Evolutionary conservation across 768 basidiomycete species (phyloP).

Genomic region (Sarcodon aspratus): DNA sequence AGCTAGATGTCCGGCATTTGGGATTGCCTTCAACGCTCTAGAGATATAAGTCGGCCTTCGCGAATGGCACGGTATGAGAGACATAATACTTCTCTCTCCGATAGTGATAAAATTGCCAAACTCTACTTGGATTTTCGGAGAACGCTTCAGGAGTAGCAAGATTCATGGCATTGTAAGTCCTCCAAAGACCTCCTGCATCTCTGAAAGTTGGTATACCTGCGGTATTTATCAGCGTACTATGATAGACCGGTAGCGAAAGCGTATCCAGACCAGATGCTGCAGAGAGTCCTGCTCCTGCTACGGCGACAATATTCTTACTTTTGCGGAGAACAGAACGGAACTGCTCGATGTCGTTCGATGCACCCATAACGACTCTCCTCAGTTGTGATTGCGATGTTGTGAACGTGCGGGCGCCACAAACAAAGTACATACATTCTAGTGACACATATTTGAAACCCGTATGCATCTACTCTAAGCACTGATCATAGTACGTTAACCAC

Average conservation of each 20-base stretch:
- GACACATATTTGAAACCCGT: too few relatives aligned
- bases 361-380: too few relatives aligned
- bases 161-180: constrained; percentile 34
- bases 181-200: constrained; percentile 40
- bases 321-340: constrained; percentile 12
- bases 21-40: constrained; percentile 35
- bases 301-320: constrained; percentile 26
- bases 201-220: constrained; percentile 35
- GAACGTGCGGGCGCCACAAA: too few relatives aligned
- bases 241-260: constrained; percentile 4
- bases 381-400: too few relatives aligned
- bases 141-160: constrained; percentile 48
- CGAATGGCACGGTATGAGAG: not conserved
- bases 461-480: too few relatives aligned
- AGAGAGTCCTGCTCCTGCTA: constrained; percentile 52
- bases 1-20: constrained; percentile 46
- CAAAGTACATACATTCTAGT: too few relatives aligned
- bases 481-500: too few relatives aligned
- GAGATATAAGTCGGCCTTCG: not conserved
- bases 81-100: constrained; percentile 33
- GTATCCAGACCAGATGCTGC: constrained; percentile 40
- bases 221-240: constrained; percentile 8
- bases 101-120: constrained; percentile 61
- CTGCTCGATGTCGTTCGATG: constrained; percentile 6
- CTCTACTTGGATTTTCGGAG: constrained; percentile 30